Conservation (phyloP, 768 basidiomycete genomes). For the Naganishia onofrii region DNA sequence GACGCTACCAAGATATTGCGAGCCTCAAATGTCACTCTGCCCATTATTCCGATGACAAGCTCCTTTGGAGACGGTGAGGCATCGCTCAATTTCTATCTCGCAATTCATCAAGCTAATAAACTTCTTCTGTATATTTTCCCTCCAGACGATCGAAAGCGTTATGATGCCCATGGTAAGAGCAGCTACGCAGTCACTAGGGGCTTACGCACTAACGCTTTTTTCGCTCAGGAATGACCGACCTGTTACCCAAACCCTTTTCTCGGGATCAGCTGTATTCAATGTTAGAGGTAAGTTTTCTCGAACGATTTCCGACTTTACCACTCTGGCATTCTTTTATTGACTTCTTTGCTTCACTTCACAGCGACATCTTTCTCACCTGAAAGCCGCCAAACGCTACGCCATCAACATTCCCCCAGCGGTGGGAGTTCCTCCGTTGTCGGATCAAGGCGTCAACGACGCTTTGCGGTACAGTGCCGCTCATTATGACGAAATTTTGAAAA, state of each 20-base stretch:
- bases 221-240: conserved; percentile 81
- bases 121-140: neutral
- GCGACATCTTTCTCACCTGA: conserved; percentile 26
- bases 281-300: conserved; percentile 61
- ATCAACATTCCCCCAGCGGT: conserved; percentile 61
- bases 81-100: conserved; percentile 75
- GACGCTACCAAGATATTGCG: conserved; percentile 84
- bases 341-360: neutral
- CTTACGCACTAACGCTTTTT: conserved; percentile 14
- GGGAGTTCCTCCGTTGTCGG: conserved; percentile 60
- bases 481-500: conserved; percentile 10
- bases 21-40: conserved; percentile 90
- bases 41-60: conserved; percentile 93
- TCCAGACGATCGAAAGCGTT: conserved; percentile 47
- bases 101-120: conserved; percentile 38
- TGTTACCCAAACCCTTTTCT: conserved; percentile 95
- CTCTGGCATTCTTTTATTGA: too few relatives aligned
- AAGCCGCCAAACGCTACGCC: conserved; percentile 49
- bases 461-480: conserved; percentile 25
- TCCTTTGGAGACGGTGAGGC: conserved; percentile 40
- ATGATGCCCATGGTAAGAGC: conserved; percentile 16
- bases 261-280: conserved; percentile 84
- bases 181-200: too few relatives aligned
- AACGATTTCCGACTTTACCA: conserved; percentile 20
- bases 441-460: conserved; percentile 50